These are phyloP conservation scores for Didymella glomerata DNA, from an alignment of 2,329 filamentous ascomycete genomes.

Conservation along the genomic window DNA sequence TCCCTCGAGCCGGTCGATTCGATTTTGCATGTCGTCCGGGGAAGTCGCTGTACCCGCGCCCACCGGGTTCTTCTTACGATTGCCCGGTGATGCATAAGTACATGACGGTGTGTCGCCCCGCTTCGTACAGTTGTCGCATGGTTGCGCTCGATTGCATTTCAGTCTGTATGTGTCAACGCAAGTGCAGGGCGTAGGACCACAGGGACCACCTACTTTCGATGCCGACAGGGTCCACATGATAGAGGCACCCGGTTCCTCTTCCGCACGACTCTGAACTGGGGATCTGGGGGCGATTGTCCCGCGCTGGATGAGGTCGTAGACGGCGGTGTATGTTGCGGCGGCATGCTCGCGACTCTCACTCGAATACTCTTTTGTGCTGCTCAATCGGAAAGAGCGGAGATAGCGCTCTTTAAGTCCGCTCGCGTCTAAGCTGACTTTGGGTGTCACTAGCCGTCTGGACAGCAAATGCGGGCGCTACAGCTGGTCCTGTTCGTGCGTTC, in stretches of 20 bases:
- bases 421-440: not conserved
- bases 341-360: slow-evolving; percentile 60
- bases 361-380: not conserved
- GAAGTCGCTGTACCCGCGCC: slow-evolving; percentile 66
- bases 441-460: not conserved
- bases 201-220: slow-evolving; percentile 76
- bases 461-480: not conserved
- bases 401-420: slow-evolving; percentile 39
- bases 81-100: slow-evolving; percentile 75
- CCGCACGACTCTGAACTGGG: slow-evolving; percentile 85
- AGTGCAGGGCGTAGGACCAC: not conserved
- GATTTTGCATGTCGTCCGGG: slow-evolving; percentile 97
- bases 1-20: slow-evolving; percentile 93
- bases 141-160: slow-evolving; percentile 91
- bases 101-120: slow-evolving; percentile 82
- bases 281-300: slow-evolving; percentile 83
- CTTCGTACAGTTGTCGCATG: slow-evolving; percentile 94
- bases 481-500: not conserved
- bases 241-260: slow-evolving; percentile 92
- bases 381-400: slow-evolving; percentile 27
- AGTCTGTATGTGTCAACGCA: slow-evolving; percentile 59
- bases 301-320: slow-evolving; percentile 79
- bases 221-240: slow-evolving; percentile 89
- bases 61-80: slow-evolving; percentile 73
- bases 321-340: slow-evolving; percentile 71